phyloP scores from a whole-genome alignment of 768 basidiomycete genomes.

The Boletus rufocinnamomeus region DNA sequence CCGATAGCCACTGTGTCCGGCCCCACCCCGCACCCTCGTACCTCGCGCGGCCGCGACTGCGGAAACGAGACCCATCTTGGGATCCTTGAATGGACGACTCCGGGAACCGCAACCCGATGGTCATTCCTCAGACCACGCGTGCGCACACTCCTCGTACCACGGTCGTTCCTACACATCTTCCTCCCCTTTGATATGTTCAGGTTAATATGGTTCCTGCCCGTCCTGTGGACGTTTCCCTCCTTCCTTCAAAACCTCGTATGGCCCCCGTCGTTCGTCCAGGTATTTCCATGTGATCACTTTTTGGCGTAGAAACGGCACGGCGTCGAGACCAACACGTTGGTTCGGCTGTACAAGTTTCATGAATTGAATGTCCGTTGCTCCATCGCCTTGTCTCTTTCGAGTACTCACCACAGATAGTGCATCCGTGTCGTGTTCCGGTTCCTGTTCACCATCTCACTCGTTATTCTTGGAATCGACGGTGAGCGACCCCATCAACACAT shows the following conservation, averaged over 20 bases:
- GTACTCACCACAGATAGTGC: slow-evolving; percentile 41
- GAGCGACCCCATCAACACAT: slow-evolving; percentile 59
- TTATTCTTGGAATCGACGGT: slow-evolving; percentile 72
- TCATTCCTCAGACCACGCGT: too few species aligned
- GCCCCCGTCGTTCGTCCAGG: not conserved
- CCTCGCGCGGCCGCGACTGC: too few species aligned
- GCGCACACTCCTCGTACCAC: too few species aligned
- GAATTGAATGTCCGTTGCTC: slow-evolving; percentile 69
- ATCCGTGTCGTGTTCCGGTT: slow-evolving; percentile 76
- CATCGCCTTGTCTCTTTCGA: not conserved
- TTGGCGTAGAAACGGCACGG: slow-evolving; percentile 53
- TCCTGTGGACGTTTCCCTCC: slow-evolving; percentile 69
- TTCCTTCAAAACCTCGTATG: slow-evolving; percentile 65
- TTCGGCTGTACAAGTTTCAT: slow-evolving; percentile 77
- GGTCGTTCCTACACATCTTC: too few species aligned
- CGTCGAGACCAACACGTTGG: slow-evolving; percentile 64
- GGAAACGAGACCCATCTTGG: too few species aligned
- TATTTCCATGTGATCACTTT: not conserved
- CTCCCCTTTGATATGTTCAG: too few species aligned
- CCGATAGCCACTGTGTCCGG: too few species aligned
- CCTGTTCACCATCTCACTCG: slow-evolving; percentile 63
- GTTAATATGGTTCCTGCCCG: slow-evolving; percentile 73
- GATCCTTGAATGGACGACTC: too few species aligned
- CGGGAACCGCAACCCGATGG: too few species aligned
- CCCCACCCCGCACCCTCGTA: too few species aligned